Percentiles rank a stretch among this genome's conserved stretches.
Evolutionary conservation across 345 rosid species (phyloP).

Genomic region (Bruguiera gymnorhiza): DNA sequence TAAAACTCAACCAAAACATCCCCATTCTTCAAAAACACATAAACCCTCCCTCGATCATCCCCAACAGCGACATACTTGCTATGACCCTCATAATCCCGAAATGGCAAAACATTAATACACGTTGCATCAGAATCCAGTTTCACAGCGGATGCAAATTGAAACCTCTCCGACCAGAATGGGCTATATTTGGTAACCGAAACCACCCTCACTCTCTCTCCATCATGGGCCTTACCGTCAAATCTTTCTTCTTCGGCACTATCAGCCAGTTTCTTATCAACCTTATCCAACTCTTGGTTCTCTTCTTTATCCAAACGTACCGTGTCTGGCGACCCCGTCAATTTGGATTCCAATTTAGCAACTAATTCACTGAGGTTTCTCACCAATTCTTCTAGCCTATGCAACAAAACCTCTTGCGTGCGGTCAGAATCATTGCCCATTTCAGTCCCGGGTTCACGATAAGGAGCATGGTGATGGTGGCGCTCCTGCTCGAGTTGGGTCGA

Average conservation of each 20-base stretch:
- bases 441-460: constrained; percentile 19
- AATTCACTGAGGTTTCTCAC: constrained; percentile 66
- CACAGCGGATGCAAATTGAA: constrained; percentile 82
- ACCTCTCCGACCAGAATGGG: constrained; percentile 87
- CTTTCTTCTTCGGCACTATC: constrained; percentile 23
- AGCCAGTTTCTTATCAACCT: constrained; percentile 12
- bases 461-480: constrained; percentile 22
- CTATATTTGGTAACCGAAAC: constrained; percentile 63
- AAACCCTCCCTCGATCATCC: constrained; percentile 70
- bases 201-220: constrained; percentile 40
- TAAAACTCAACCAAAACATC: constrained; percentile 66
- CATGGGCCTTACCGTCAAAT: constrained; percentile 18
- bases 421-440: constrained; percentile 17
- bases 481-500: constrained; percentile 20
- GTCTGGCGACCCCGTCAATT: constrained; percentile 35
- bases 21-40: constrained; percentile 71
- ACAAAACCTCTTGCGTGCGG: constrained; percentile 37
- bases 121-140: constrained; percentile 63
- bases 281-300: constrained; percentile 17
- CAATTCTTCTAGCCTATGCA: constrained; percentile 65
- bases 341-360: constrained; percentile 61
- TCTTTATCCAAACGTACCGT: constrained; percentile 3
- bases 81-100: constrained; percentile 71
- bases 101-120: constrained; percentile 70
- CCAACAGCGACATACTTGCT: constrained; percentile 90